phyloP scores from a whole-genome alignment of 352 stramenopile genomes.

The Nothophytophthora sp. region DNA sequence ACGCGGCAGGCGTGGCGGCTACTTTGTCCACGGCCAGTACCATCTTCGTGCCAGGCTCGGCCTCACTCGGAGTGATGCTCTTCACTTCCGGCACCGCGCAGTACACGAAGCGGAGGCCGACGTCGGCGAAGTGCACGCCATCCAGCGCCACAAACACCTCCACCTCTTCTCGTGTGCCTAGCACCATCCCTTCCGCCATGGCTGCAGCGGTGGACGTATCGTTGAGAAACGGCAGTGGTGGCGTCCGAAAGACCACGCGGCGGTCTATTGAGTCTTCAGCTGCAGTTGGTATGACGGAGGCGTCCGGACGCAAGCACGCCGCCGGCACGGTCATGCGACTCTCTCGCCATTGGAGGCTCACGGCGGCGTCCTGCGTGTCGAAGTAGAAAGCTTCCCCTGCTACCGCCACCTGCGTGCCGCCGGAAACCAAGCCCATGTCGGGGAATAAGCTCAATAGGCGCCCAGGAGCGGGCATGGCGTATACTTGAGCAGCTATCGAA shows the following conservation, averaged over 20 bases:
- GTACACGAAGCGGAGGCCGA: slow-evolving; percentile 18
- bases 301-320: slow-evolving; percentile 20
- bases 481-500: slow-evolving; percentile 19
- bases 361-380: slow-evolving; percentile 52
- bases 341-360: slow-evolving; percentile 49
- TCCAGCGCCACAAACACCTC: slow-evolving; percentile 56
- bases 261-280: slow-evolving; percentile 19
- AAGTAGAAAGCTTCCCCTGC: slow-evolving; percentile 57
- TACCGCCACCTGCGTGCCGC: slow-evolving; percentile 53
- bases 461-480: slow-evolving; percentile 27
- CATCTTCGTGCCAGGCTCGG: slow-evolving; percentile 23
- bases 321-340: slow-evolving; percentile 32
- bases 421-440: slow-evolving; percentile 31
- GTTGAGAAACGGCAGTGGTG: slow-evolving; percentile 36
- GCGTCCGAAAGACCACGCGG: slow-evolving; percentile 46
- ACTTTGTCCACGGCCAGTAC: slow-evolving; percentile 18
- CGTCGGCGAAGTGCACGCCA: slow-evolving; percentile 43
- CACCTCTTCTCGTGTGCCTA: slow-evolving; percentile 41
- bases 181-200: slow-evolving; percentile 26
- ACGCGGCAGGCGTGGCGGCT: slow-evolving; percentile 15
- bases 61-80: slow-evolving; percentile 15
- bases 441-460: slow-evolving; percentile 40
- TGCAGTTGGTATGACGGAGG: background rate
- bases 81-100: slow-evolving; percentile 17
- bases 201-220: slow-evolving; percentile 18